Conservation (phyloP, 345 rosid species). For the Turritis glabra region DNA sequence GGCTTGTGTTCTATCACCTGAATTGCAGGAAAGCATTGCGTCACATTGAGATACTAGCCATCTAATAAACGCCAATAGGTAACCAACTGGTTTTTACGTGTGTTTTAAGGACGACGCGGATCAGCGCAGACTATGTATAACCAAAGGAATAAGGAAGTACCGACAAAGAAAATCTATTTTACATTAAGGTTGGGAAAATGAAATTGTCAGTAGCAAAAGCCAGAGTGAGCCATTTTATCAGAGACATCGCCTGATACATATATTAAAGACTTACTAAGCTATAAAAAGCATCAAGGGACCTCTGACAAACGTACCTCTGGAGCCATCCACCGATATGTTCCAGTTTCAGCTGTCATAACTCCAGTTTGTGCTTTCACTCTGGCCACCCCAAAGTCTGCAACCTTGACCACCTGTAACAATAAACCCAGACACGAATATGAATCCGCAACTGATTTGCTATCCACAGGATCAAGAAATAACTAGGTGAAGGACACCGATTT, state of each 20-base stretch:
- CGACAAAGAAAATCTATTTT: neutral
- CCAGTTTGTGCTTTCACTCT: constrained; percentile 90
- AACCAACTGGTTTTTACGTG: neutral
- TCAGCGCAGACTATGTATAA: too few relatives aligned
- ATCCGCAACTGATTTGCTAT: neutral
- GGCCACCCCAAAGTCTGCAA: constrained; percentile 99
- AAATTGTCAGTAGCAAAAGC: neutral
- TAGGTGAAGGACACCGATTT: neutral
- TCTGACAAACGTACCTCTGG: constrained; percentile 67
- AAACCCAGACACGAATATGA: constrained; percentile 11
- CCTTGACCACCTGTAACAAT: constrained; percentile 79
- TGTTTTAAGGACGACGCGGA: neutral
- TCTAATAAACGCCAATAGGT: neutral
- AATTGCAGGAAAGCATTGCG: constrained; percentile 37
- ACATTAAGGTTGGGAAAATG: neutral
- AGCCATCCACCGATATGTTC: constrained; percentile 99
- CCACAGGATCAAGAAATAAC: neutral
- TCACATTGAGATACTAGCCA: constrained; percentile 36
- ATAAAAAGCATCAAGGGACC: neutral
- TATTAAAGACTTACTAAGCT: neutral
- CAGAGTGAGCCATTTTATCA: neutral
- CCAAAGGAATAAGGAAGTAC: neutral
- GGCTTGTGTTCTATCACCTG: constrained; percentile 96
- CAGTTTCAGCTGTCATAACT: constrained; percentile 99
- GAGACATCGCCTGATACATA: neutral